Evolutionary conservation across 306 rosid species (phyloP).

Genomic region (Quercus gilva): DNA sequence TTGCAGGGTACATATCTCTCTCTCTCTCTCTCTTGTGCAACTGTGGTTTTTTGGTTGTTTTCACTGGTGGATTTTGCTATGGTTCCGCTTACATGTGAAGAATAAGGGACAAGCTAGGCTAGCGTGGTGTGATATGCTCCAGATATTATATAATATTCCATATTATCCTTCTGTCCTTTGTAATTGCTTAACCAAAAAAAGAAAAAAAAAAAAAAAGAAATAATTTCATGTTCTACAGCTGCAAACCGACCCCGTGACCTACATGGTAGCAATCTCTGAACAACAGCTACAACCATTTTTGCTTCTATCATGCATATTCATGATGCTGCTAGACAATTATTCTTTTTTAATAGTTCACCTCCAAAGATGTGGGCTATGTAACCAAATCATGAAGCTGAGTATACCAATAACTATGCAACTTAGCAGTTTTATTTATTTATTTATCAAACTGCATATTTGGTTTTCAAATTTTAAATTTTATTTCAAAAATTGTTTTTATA

Average conservation of each 20-base stretch:
- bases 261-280: background rate
- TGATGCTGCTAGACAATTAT: no score
- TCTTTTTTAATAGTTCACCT: no score
- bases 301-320: no score
- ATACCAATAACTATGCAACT: no score
- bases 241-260: constrained; percentile 16
- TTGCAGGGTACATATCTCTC: background rate
- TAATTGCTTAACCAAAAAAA: no score
- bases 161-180: background rate
- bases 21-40: constrained; percentile 10
- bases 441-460: no score
- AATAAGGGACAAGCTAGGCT: constrained; percentile 36
- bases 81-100: constrained; percentile 27
- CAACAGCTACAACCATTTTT: no score
- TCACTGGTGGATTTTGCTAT: background rate
- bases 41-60: constrained; percentile 2
- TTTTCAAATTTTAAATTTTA: no score
- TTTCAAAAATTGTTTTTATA: no score
- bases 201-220: background rate
- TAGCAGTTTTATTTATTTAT: no score
- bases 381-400: no score
- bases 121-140: constrained; percentile 17
- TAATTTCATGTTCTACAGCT: constrained; percentile 18
- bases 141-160: background rate
- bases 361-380: no score